These are phyloP conservation scores for Hypoxylon fragiforme DNA, from an alignment of 495 filamentous ascomycete species.

Conservation along the genomic window DNA sequence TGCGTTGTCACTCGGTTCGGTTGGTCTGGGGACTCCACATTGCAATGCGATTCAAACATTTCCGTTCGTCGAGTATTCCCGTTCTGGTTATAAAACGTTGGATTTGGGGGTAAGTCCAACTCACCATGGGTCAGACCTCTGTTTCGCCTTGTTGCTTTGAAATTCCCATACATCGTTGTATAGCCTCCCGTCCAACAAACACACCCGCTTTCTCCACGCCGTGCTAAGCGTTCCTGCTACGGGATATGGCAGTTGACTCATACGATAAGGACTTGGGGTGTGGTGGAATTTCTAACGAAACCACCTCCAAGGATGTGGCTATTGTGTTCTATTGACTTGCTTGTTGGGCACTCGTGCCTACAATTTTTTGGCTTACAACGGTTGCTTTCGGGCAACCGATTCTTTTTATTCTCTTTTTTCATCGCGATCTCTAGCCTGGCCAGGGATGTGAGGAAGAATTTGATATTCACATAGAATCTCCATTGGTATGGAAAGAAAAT, in stretches of 20 bases:
- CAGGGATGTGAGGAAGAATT: not conserved
- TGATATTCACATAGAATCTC: too few relatives aligned
- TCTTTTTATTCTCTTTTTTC: not conserved
- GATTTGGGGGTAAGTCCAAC: not conserved
- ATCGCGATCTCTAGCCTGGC: not conserved
- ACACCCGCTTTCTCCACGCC: not conserved
- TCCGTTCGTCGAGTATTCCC: too few relatives aligned
- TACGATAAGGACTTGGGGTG: too few relatives aligned
- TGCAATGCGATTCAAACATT: not conserved
- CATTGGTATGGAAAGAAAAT: too few relatives aligned
- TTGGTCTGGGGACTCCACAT: not conserved
- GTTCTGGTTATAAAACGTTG: too few relatives aligned
- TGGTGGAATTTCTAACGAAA: too few relatives aligned
- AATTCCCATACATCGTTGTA: not conserved
- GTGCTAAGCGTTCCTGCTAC: not conserved
- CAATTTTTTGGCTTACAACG: not conserved
- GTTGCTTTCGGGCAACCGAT: not conserved
- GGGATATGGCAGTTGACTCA: not conserved
- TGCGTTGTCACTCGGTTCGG: not conserved
- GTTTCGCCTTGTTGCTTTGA: not conserved
- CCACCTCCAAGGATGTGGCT: too few relatives aligned
- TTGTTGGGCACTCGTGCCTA: not conserved
- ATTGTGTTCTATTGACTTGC: not conserved
- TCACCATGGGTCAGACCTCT: not conserved
- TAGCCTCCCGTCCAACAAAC: too few relatives aligned